Evolutionary conservation across 1,284 basidiomycete genomes (phyloP), one percentile per base, ranked within the genome.

Genomic region (Somion occarium): DNA sequence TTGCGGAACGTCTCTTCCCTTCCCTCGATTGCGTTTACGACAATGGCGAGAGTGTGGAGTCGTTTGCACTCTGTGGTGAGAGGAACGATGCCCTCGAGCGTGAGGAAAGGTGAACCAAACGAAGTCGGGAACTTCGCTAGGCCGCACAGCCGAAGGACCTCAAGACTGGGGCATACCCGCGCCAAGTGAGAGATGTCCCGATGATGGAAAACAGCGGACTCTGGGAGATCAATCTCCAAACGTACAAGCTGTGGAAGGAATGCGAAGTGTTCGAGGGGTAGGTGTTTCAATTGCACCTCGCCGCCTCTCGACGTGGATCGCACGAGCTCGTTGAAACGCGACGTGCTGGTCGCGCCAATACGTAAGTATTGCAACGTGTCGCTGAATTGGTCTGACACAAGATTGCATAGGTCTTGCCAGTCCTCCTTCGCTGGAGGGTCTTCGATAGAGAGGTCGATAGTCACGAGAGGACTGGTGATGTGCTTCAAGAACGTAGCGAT

Each of bases 191-290:
- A 69, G 53, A 89, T 63, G 63, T 89, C 86, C 48, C 69, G 64
- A 37, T 81, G 73, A 46, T 74, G 69, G 67, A 89, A 82, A 53
- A 85, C 68, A 46, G 80, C 73, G 4, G 84, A 87, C 62, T 88
- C 83, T 15, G 86, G 85, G 48, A 89, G 80, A 62, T 89, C 87
- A 53, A 89, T 75, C 48, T 88, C 85, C 41, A 89, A 71, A 20
- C 80, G 76, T 38, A 69, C 61, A 51, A 89, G 72, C 30, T 62
- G 62, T 20, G 79, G 77, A 34, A 89, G 72, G 45, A 68, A 69
- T 20, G 70, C 69, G n/a, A 89, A 64, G 54, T 78, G 69, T 53
- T 81, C 76, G 47, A 89, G 72, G 18, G 83, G 75, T 27, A 89
- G 75, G 53, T 77, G 76, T 24, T 71, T 73, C 50, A 65, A 53